Evolutionary conservation across 129 eudicot species (phyloP).

Genomic region (Flaveria sonorensis): DNA sequence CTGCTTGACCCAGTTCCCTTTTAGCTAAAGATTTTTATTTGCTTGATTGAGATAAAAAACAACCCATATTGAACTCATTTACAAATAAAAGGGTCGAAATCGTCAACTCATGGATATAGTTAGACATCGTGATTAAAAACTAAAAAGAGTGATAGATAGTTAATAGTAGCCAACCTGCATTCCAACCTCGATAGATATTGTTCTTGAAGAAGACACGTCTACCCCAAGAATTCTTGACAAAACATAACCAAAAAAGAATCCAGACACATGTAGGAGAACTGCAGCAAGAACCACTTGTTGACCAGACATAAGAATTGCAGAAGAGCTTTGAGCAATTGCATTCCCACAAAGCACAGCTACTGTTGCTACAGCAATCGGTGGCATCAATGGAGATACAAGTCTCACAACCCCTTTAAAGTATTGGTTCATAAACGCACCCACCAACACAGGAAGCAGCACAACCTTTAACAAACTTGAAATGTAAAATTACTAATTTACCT

Average conservation of each 20-base stretch:
- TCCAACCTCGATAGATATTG: constrained; percentile 94
- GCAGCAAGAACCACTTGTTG: constrained; percentile 73
- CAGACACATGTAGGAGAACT: constrained; percentile 67
- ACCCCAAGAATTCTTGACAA: constrained; percentile 62
- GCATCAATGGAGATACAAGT: constrained; percentile 79
- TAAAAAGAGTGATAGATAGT: neutral
- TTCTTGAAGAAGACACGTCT: constrained; percentile 73
- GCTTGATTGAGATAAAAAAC: no score
- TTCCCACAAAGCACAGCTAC: constrained; percentile 93
- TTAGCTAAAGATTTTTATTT: neutral
- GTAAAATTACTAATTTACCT: constrained; percentile 1
- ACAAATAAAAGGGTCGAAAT: neutral
- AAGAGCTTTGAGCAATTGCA: constrained; percentile 89
- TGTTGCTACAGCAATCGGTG: constrained; percentile 87
- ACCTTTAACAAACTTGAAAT: constrained; percentile 46
- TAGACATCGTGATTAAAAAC: neutral
- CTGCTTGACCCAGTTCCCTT: neutral
- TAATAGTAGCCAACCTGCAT: constrained; percentile 69
- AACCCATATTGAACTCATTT: neutral
- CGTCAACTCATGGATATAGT: neutral
- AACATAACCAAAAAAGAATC: constrained; percentile 77
- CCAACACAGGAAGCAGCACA: constrained; percentile 89
- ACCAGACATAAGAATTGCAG: constrained; percentile 86
- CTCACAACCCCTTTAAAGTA: constrained; percentile 69
- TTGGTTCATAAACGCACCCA: constrained; percentile 86